Percentiles rank a stretch among this genome's conserved stretches.
Conservation (phyloP, 78 protist species). For the Dictyostelium firmibasis region DNA sequence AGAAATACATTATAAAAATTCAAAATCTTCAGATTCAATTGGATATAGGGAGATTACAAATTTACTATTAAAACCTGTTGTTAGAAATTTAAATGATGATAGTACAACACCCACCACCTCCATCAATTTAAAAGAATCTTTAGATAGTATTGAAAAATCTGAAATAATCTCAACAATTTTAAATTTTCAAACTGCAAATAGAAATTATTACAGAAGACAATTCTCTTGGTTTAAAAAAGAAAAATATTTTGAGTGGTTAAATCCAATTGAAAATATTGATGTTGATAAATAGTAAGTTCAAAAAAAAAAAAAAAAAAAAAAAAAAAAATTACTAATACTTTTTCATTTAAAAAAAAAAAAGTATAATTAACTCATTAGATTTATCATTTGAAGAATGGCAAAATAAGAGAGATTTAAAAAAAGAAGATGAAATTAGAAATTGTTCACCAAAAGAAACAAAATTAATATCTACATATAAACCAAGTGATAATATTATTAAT, state of each 20-base stretch:
- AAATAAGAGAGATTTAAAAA: not conserved
- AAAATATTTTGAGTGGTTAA: not conserved
- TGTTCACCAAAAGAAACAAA: not conserved
- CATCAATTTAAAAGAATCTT: not conserved
- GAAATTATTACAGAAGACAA: conserved; percentile 47
- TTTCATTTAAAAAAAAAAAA: too few relatives aligned
- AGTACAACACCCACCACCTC: too few relatives aligned
- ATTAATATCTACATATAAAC: not conserved
- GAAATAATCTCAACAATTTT: not conserved
- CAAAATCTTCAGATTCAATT: not conserved
- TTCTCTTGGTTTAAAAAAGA: conserved; percentile 30
- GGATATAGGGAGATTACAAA: conserved; percentile 42
- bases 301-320: too few relatives aligned
- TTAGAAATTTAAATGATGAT: not conserved
- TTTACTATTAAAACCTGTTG: not conserved
- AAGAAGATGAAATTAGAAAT: not conserved
- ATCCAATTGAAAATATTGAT: not conserved
- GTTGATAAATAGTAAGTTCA: not conserved
- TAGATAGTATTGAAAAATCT: not conserved
- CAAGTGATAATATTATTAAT: not conserved
- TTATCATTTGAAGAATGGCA: not conserved
- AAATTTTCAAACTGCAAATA: conserved; percentile 17
- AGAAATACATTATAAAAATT: not conserved
- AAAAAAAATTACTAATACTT: too few relatives aligned
- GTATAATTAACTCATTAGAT: not conserved